Base-by-base conservation (phyloP, 805 yeast species). In the Lachancea fermentati region DNA sequence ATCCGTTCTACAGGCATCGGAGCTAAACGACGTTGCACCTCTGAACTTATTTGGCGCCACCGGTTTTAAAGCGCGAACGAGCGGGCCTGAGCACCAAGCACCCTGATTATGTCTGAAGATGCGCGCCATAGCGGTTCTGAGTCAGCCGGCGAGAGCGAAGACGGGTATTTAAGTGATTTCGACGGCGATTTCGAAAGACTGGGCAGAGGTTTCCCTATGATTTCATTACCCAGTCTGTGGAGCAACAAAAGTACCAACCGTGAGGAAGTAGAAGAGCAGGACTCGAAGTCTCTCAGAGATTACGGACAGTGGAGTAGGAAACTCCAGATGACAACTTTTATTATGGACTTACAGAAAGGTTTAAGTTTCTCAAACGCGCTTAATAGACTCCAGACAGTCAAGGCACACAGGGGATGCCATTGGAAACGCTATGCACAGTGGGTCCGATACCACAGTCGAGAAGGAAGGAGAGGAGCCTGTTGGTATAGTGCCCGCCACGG, bases 401-500 rank as follows among this genome's bases (percentile, higher is more conserved):
- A 62, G 33, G 57, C 57, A 0, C 16, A 58, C 3, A 41, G 66
- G 60, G 35, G 57, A 58, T 28, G 60, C 62, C 1, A 56, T 60
- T 4, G 31, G 35, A 16, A 40, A 35, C 19, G 32, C 43, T 3
- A 22, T 40, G 19, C 62, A 58, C 31, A 58, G 53, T 32, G 55
- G 49, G 26, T 55, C 52, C 8, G 45, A 55, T 11, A 81, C 74
- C 19, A 80, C 76, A 29, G 62, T 54, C n/a, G 31, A 13, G 22
- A 49, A 54, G 13, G 59, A 57, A 4, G 53, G 54, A 4, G 67
- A 75, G 4, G 83, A 75, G 46, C 82, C 84, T 0, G 69, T 62
- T n/a, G 81, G 78, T 0, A 75, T 77, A 12, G 67, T 63, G 9
- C 65, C 65, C 4, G 75, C 78, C 5, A 68, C 63, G 2, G 71